Base-by-base conservation (phyloP, 352 stramenopile species). In the Phytophthora sp. region DNA sequence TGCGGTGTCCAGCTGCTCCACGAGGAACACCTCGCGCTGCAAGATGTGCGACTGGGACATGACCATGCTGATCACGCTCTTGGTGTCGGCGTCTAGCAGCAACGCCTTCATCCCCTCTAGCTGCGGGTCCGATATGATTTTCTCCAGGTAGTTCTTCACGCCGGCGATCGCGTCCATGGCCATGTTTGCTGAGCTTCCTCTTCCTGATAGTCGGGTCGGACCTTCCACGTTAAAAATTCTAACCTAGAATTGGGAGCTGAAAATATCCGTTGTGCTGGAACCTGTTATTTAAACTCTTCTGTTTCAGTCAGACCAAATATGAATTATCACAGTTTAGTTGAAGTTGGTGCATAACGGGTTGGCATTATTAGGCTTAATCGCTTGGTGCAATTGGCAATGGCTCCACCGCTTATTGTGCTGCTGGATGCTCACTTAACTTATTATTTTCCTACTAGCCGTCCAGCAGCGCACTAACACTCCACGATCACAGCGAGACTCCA, bases 51-150 rank as follows among this genome's bases (percentile, higher is more conserved):
- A 98, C 80, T 99, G 96, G 16, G 89, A 96, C 68, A 98, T 97
- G 23, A 99, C 96, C 77, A 97, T 98, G 27, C 80, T 95, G 38
- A 99, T 90, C 47, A 98, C 94, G 66, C 95, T 92, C 12, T 95
- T 99, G 18, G 97, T 99, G 24, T 95, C 84, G 4, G 81, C 82
- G 76, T 99, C 97, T 45, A 99, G 85, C 50, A 99, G 77, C 24
- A 99, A 82, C 26, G 94, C 92, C 77, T 99, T 99, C 97, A 99
- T 99, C 33, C 96, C 97, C 12, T 90, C 82, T 36, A 95, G 71
- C 67, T 92, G 84, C 66, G 80, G 76, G 70, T 93, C 83, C 53
- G 76, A 79, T 57, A 95, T 88, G 74, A 95, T 81, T 76, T 91
- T 90, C 61, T 95, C 85, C 24, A 95, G 70, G 58, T 95, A 95